These are phyloP conservation scores for Sugiyamaella floridensis DNA, from an alignment of 805 yeast species.

Conservation along the genomic window DNA sequence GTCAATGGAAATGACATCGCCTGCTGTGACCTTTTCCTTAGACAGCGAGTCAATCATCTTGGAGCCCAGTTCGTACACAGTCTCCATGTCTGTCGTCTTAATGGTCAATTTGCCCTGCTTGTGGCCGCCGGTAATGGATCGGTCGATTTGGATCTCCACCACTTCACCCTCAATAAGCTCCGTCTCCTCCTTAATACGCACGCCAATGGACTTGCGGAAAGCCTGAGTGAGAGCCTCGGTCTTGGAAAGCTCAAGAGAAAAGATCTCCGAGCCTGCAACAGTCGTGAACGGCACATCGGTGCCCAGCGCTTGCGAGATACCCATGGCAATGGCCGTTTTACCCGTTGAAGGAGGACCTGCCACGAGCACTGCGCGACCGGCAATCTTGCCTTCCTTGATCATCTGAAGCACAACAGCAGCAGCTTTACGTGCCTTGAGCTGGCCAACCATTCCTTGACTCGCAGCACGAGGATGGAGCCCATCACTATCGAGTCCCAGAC, in stretches of 20 bases:
- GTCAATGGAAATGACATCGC: constrained; percentile 93
- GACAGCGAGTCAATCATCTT: constrained; percentile 93
- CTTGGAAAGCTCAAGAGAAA: constrained; percentile 83
- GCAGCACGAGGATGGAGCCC: constrained; percentile 73
- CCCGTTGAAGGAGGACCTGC: constrained; percentile 99
- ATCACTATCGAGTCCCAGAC: constrained; percentile 86
- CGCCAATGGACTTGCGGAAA: constrained; percentile 91
- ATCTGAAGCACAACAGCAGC: constrained; percentile 90
- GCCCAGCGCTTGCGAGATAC: constrained; percentile 47
- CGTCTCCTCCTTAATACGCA: constrained; percentile 91
- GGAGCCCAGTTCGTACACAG: constrained; percentile 89
- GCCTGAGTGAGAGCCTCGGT: constrained; percentile 97
- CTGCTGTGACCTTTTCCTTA: constrained; percentile 92
- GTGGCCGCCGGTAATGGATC: constrained; percentile 94
- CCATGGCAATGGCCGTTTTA: constrained; percentile 97
- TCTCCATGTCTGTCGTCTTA: constrained; percentile 97
- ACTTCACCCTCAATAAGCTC: constrained; percentile 99
- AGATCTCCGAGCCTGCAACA: constrained; percentile 89
- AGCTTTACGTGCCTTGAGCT: constrained; percentile 87
- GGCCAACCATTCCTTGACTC: constrained; percentile 97
- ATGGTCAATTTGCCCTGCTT: constrained; percentile 97
- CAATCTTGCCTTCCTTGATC: constrained; percentile 90
- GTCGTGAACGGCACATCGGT: constrained; percentile 90
- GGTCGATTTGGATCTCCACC: constrained; percentile 90
- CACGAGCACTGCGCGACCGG: constrained; percentile 90